Evolutionary conservation across 2,329 filamentous ascomycete species (phyloP), one percentile per base, ranked within the genome.

Genomic region (Trichoderma koningii): DNA sequence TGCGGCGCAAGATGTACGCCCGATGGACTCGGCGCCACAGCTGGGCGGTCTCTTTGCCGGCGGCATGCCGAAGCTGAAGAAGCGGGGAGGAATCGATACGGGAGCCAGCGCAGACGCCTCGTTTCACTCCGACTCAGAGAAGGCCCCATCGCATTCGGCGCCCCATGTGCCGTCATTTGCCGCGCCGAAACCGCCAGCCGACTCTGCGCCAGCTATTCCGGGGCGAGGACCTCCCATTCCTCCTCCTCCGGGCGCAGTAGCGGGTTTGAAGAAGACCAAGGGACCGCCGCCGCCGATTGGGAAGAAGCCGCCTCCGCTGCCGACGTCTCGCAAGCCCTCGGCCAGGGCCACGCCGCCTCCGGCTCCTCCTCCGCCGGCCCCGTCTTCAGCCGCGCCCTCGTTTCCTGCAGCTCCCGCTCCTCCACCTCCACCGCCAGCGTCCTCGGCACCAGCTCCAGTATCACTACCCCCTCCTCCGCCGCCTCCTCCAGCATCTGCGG

Each of bases 51-150:
- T 99, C 28, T 97, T 99, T 74, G 92, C 91, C 1, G 93, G 92
- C 42, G 95, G 94, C 44, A 98, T 98, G 86, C 95, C 95, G 3
- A 98, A 97, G 79, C 76, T 99, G 73, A 91, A 91, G 76, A 97
- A 96, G 80, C 85, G 89, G 3, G 90, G 92, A 64, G 93, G 91
- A 55, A 82, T 94, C 66, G 85, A 92, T 76, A 94, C 91, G 1
- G 91, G 82, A 64, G 78, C 78, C 9, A 74, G 71, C 45, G 66
- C 72, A 68, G 87, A 87, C 69, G 86, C 92, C 38, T 87, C 91
- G 66, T 94, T 94, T 74, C 79, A 89, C 61, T 93, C 92, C 66
- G 93, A 97, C 73, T 87, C 90, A n/a, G 92, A 74, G 55, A 76
- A 76, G 66, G 47, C 38, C 23, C 70, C 70, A 7, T 70, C 65